Evolutionary conservation across 805 yeast genomes (phyloP).

Genomic region (Maudiozyma saulgeensis): DNA sequence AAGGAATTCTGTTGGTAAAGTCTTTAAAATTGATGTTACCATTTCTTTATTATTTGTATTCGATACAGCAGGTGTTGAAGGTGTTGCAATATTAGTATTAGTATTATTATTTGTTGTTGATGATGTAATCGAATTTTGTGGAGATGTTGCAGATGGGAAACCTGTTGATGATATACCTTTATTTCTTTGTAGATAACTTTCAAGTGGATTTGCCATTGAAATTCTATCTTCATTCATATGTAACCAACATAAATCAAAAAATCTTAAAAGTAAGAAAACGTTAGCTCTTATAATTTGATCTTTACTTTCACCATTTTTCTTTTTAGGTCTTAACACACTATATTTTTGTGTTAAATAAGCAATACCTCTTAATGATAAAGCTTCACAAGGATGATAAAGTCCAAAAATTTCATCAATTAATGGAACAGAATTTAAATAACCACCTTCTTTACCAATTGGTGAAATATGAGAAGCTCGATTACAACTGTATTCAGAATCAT

Average conservation of each 20-base stretch:
- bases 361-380: conserved; percentile 24
- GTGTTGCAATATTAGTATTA: background rate
- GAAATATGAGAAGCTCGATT: background rate
- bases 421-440: conserved; percentile 12
- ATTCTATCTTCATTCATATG: conserved; percentile 18
- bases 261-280: conserved; percentile 20
- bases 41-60: conserved; percentile 11
- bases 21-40: conserved; percentile 9
- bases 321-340: background rate
- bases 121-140: conserved; percentile 14
- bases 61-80: background rate
- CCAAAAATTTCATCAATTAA: conserved; percentile 25
- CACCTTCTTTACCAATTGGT: background rate
- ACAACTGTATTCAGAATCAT: background rate
- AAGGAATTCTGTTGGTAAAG: conserved; percentile 13
- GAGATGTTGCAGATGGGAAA: background rate
- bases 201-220: conserved; percentile 22
- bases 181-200: conserved; percentile 13
- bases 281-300: conserved; percentile 20
- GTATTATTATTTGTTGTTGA: background rate
- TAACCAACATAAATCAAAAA: conserved; percentile 21
- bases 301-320: no score
- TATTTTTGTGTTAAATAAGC: conserved; percentile 16
- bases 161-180: background rate
- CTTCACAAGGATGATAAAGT: conserved; percentile 20